These are phyloP conservation scores for Talaromyces sp. DNA, from an alignment of 2,329 filamentous ascomycete species.

Conservation along the genomic window DNA sequence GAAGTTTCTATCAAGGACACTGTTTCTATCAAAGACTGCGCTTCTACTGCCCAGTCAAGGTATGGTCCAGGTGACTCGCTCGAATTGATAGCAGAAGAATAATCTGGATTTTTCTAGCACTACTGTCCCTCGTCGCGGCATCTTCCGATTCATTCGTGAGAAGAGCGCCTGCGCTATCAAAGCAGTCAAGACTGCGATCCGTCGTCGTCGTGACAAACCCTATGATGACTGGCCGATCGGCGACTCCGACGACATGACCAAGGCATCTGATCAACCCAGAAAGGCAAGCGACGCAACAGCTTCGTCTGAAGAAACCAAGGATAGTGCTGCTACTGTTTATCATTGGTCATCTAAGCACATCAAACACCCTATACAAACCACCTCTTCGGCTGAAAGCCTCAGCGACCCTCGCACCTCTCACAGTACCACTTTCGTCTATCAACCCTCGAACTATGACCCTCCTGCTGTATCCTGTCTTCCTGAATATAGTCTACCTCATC, in stretches of 20 bases:
- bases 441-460: constrained; percentile 17
- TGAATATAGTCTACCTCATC: constrained; percentile 23
- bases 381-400: not conserved
- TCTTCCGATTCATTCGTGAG: not conserved
- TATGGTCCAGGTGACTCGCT: not conserved
- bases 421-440: constrained; percentile 3
- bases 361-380: constrained; percentile 25
- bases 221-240: not conserved
- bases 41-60: constrained; percentile 6
- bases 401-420: not conserved
- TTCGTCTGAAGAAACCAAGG: constrained; percentile 32
- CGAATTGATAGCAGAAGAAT: not conserved
- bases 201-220: not conserved
- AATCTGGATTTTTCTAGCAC: not conserved
- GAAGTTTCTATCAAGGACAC: not conserved
- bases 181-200: constrained; percentile 11
- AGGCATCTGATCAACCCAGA: constrained; percentile 21
- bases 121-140: not conserved
- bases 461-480: constrained; percentile 23
- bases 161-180: constrained; percentile 3
- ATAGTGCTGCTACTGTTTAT: constrained; percentile 33
- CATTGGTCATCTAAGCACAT: constrained; percentile 32
- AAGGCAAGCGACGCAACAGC: constrained; percentile 34
- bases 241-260: not conserved
- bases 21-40: not conserved